phyloP scores from a whole-genome alignment of 2,329 filamentous ascomycete genomes.

The Ceratocystiopsis minuta region DNA sequence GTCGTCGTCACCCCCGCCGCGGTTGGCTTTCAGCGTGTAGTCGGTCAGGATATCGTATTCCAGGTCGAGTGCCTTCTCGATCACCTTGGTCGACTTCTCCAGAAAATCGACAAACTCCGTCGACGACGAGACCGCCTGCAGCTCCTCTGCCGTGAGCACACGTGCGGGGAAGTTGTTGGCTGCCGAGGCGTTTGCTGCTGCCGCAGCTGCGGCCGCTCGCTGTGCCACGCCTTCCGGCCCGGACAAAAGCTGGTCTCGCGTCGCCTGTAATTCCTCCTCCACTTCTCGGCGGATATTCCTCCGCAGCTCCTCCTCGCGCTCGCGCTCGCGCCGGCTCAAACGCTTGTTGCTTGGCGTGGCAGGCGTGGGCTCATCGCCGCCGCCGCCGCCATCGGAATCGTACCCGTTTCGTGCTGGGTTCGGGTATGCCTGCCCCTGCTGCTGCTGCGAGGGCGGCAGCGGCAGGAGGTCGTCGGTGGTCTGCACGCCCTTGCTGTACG shows the following conservation, averaged over 20 bases:
- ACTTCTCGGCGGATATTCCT: conserved; percentile 75
- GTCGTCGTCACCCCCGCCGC: conserved; percentile 67
- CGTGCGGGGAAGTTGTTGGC: conserved; percentile 53
- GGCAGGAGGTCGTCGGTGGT: conserved; percentile 60
- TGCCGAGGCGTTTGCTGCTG: conserved; percentile 13
- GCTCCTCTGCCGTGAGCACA: conserved; percentile 65
- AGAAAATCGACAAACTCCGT: conserved; percentile 91
- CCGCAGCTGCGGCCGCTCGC: conserved; percentile 21
- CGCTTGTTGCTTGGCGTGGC: conserved; percentile 48
- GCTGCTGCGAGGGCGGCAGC: conserved; percentile 16
- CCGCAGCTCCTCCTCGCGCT: conserved; percentile 76
- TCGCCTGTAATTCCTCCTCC: conserved; percentile 71
- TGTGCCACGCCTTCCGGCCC: conserved; percentile 27
- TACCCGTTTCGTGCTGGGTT: conserved; percentile 32
- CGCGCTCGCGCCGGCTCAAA: conserved; percentile 58
- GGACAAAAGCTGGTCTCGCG: conserved; percentile 32
- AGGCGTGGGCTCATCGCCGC: conserved; percentile 31
- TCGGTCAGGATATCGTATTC: conserved; percentile 94
- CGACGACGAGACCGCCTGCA: conserved; percentile 77
- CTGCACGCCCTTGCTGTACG: conserved; percentile 94
- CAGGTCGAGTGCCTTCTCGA: conserved; percentile 85
- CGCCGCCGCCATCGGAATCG: conserved; percentile 34
- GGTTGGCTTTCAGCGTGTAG: conserved; percentile 67
- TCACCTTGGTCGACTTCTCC: conserved; percentile 88
- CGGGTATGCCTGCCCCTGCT: too few species aligned